Evolutionary conservation across 2,329 filamentous ascomycete species (phyloP), one percentile per base, ranked within the genome.

Genomic region (Beauveria caledonica): DNA sequence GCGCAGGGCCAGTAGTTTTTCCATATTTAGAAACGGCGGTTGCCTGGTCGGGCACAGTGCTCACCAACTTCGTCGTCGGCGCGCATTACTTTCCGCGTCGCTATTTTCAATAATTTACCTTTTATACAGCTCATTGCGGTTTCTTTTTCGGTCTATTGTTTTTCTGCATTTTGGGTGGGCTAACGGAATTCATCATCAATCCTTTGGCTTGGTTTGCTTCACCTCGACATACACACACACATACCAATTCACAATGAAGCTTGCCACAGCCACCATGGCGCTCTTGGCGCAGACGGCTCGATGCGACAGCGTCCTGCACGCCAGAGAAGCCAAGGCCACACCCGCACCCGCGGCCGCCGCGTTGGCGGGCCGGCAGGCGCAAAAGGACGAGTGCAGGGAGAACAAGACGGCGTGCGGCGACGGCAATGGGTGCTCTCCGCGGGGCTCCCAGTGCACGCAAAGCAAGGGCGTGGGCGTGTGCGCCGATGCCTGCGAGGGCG

Each of bases 361-460:
- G 17, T 33, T 17, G 17, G 21, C 39, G 1, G 42, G 19, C 42
- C 58, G 51, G 6, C 42, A 44, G 3, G 50, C 50, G 17, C 29
- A 49, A 21, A 17, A 50, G 5, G 49, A 48, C 29, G 5, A 49
- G 10, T 60, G 58, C 58, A 36, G 53, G 33, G 21, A 45, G 21
- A 44, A 33, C 44, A 49, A 54, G 50, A 54, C 58, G 58, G 58
- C 58, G 9, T 60, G 58, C 44, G 49, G 50, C 49, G 58, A 60
- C 23, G 50, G 58, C 42, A 60, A 60, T 23, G 58, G 58, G 15
- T 60, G 58, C 58, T 60, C 51, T 23, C 50, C 50, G 11, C 40
- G 27, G 11, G 58, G 50, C 17, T 21, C 51, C 17, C 25, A 49
- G 33, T 60, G 58, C 42, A 55, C 58, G 29, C 19, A 45, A 6